Evolutionary conservation across 1,139 yeast genomes (phyloP).

Genomic region (Arxiozyma heterogenica): DNA sequence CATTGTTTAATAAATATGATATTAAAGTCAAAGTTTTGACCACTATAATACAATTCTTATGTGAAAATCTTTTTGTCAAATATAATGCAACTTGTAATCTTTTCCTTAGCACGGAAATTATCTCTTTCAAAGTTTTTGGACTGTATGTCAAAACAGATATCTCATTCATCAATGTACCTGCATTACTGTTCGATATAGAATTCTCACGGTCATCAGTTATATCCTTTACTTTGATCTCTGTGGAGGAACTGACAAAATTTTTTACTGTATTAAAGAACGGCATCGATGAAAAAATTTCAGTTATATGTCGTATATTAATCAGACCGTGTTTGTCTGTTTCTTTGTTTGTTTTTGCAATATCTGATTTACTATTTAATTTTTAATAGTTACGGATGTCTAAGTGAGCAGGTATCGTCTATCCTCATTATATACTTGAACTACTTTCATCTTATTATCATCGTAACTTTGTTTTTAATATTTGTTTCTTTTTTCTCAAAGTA

Average conservation of each 20-base stretch:
- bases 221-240: constrained; percentile 25
- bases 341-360: too few relatives aligned
- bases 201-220: constrained; percentile 28
- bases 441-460: neutral
- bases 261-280: constrained; percentile 25
- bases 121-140: constrained; percentile 26
- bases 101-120: constrained; percentile 23
- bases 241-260: constrained; percentile 23
- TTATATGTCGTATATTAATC: neutral
- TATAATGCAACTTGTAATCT: constrained; percentile 10
- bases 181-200: constrained; percentile 18
- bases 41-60: constrained; percentile 23
- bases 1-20: constrained; percentile 24
- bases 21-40: constrained; percentile 27
- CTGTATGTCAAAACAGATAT: constrained; percentile 29
- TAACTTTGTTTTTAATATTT: too few relatives aligned
- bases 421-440: neutral
- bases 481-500: neutral
- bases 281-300: constrained; percentile 9
- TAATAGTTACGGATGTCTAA: too few relatives aligned
- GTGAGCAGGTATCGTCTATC: too few relatives aligned
- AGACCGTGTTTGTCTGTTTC: too few relatives aligned
- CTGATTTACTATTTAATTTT: neutral
- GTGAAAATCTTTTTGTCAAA: constrained; percentile 9
- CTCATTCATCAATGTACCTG: constrained; percentile 30